Evolutionary conservation across 2,329 filamentous ascomycete genomes (phyloP), one percentile per base, ranked within the genome.

Genomic region (Dactylellina cionopaga): DNA sequence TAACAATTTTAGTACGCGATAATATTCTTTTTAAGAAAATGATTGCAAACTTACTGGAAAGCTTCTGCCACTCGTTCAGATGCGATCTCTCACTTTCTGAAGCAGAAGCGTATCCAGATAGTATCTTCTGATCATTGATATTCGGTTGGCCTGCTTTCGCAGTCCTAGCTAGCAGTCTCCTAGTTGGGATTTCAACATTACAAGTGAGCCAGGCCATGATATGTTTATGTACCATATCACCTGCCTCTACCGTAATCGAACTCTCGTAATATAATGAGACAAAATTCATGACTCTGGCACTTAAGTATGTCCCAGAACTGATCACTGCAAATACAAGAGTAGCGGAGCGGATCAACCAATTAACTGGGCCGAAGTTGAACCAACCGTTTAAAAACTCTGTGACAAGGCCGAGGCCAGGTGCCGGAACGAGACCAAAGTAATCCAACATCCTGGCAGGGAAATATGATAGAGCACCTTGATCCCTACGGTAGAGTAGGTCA

Each of bases 191-290:
- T n/a, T n/a, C n/a, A 41, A 71, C 31, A 43, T 64, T 55, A 24
- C 35, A 19, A 5, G 44, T 25, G 5, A 71, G 51, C 66, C 66
- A 71, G 10, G 49, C 15, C 66, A 71, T 71, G n/a, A 71, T 52
- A 33, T 71, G 44, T 13, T 33, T 17, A 54, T 71, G 35, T 2
- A 71, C 52, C n/a, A 19, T 44, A 31, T 71, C 66, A 17, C 41
- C 51, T 4, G 29, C 17, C 1, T 71, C 58, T 5, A 71, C 37
- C 5, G 52, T 71, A 15, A 71, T 35, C 0, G 58, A 62, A 17
- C 51, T 41, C 24, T 63, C 51, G 35, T 58, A 56, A 39, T 58
- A 54, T n/a, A 55, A 9, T 3, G 24, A 46, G 5, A 51, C 31
- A 10, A 64, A 46, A 24, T 58, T 31, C 25, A 52, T 37, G 17